Evolutionary conservation across 108 stramenopile species (phyloP), one percentile per base, ranked within the genome.

Genomic region (Conticribra guillardii): DNA sequence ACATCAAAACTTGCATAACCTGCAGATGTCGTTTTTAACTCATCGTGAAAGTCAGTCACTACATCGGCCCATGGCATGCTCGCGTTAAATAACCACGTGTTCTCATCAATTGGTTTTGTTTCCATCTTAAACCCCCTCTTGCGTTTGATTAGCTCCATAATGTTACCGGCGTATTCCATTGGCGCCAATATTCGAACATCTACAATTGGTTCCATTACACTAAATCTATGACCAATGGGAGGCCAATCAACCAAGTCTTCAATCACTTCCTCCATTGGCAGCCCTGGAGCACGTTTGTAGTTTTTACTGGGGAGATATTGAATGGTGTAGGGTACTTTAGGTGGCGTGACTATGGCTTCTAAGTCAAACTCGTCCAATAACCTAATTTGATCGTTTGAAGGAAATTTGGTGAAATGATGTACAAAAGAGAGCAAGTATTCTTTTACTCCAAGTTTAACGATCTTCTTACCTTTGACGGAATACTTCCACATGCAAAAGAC

Each of bases 401-500:
- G n/a, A n/a, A n/a, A n/a, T n/a, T n/a, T n/a, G n/a, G n/a, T 9
- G 37, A 41, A 41, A 41, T 41, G 37, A 41, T n/a, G n/a, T n/a
- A n/a, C n/a, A n/a, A n/a, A n/a, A n/a, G n/a, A n/a, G n/a, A n/a
- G n/a, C n/a, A n/a, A n/a, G n/a, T n/a, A n/a, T n/a, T n/a, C n/a
- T n/a, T n/a, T n/a, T n/a, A n/a, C n/a, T n/a, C n/a, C n/a, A n/a
- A n/a, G n/a, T n/a, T n/a, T n/a, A n/a, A n/a, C n/a, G n/a, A n/a
- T n/a, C 37, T 41, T 41, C 37, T 41, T 41, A 41, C 37, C 99
- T 76, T 82, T 99, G 96, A 31, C 96, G 90, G 66, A 99, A 97
- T 4, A 99, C 96, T 61, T 99, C 99, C 57, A 97, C 96, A 74
- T 99, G 99, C 22, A 99, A 69, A 32, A 98, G 73, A 24, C 99